phyloP scores from a whole-genome alignment of 1,284 basidiomycete genomes.

The Sanghuangporus baumii region DNA sequence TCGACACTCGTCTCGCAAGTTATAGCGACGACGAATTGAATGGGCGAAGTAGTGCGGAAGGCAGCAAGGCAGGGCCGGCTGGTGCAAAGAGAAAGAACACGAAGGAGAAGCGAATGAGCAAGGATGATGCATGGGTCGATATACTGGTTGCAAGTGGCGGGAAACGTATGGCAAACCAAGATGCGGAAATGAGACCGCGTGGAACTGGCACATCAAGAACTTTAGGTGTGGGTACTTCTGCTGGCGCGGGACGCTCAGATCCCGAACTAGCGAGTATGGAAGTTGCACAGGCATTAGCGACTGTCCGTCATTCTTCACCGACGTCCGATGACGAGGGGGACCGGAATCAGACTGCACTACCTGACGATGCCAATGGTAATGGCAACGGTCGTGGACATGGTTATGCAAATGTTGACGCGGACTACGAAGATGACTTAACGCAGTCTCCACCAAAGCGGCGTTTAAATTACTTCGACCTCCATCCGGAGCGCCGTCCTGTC shows the following conservation, averaged over 20 bases:
- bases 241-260: constrained; percentile 41
- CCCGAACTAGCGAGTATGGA: constrained; percentile 69
- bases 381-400: constrained; percentile 16
- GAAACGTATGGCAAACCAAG: constrained; percentile 56
- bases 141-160: constrained; percentile 69
- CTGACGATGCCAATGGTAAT: not conserved
- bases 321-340: constrained; percentile 26
- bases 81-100: constrained; percentile 26
- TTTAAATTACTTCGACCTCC: constrained; percentile 66
- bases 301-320: constrained; percentile 49
- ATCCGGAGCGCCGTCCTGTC: constrained; percentile 36
- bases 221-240: constrained; percentile 16
- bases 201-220: constrained; percentile 12
- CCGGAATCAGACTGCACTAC: not conserved
- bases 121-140: constrained; percentile 76
- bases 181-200: constrained; percentile 35
- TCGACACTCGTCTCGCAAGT: constrained; percentile 64
- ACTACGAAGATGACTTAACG: constrained; percentile 15
- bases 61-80: constrained; percentile 24
- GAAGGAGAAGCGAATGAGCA: constrained; percentile 50
- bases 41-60: constrained; percentile 24
- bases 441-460: constrained; percentile 27
- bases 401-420: constrained; percentile 12
- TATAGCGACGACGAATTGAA: constrained; percentile 57
- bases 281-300: constrained; percentile 63